Percentiles rank a stretch among this genome's conserved stretches.
phyloP scores from a whole-genome alignment of 2,329 filamentous ascomycete species.

The Raffaelea arxii region DNA sequence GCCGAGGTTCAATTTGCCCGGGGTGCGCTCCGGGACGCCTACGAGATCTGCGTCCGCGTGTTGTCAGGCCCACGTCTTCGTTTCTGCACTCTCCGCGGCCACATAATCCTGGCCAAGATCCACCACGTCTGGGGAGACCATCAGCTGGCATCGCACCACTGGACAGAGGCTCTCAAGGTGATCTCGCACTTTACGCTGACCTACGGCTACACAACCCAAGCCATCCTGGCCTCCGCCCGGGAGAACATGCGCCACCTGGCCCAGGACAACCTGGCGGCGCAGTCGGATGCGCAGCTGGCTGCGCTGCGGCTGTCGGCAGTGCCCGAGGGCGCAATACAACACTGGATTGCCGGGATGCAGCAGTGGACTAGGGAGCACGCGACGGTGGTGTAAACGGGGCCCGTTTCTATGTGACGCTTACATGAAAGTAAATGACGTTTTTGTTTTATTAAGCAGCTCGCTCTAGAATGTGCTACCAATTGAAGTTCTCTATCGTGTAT shows the following conservation, averaged over 20 bases:
- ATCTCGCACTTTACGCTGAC: background rate
- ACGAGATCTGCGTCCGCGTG: conserved; percentile 1
- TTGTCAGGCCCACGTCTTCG: background rate
- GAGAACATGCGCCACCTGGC: conserved; percentile 1
- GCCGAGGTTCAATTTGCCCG: background rate
- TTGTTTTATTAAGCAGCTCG: too few relatives aligned
- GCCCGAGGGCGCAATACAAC: background rate
- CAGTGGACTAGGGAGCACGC: background rate
- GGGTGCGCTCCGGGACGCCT: background rate
- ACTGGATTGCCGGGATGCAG: conserved; percentile 3
- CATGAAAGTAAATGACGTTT: too few relatives aligned
- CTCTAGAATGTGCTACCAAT: too few relatives aligned
- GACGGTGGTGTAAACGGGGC: background rate
- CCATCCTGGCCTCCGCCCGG: background rate
- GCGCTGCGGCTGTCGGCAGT: background rate
- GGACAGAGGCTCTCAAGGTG: conserved; percentile 2
- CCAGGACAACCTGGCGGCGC: background rate
- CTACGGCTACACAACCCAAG: conserved; percentile 1
- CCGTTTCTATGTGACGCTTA: too few relatives aligned
- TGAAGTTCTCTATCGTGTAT: too few relatives aligned
- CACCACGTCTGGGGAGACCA: conserved; percentile 1
- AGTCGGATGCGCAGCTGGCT: conserved; percentile 1
- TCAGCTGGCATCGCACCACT: conserved; percentile 1
- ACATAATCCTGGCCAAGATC: conserved; percentile 1
- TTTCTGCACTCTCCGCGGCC: conserved; percentile 1